These are phyloP conservation scores for Trichoderma harzianum DNA, from an alignment of 2,329 filamentous ascomycete species.

Conservation along the genomic window DNA sequence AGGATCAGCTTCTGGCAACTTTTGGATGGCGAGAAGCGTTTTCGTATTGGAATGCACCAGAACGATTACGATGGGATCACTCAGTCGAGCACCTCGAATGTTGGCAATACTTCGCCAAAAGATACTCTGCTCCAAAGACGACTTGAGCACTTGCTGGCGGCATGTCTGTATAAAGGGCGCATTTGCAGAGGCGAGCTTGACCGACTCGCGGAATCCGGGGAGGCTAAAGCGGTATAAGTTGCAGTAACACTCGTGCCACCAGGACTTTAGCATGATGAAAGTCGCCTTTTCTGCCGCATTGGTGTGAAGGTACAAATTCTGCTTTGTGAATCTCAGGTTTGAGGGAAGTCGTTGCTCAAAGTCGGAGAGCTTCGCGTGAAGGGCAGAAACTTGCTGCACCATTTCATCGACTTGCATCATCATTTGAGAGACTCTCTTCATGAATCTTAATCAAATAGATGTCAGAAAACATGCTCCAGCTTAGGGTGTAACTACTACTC, in stretches of 20 bases:
- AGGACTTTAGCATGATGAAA: neutral
- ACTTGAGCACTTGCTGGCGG: neutral
- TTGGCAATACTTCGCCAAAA: neutral
- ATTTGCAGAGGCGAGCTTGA: neutral
- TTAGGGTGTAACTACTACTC: too few species aligned
- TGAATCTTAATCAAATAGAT: too few species aligned
- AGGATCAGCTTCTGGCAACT: neutral
- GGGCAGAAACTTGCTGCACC: too few species aligned
- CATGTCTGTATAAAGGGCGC: neutral
- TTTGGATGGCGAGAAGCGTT: neutral
- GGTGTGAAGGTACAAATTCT: too few species aligned
- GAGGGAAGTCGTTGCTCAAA: too few species aligned
- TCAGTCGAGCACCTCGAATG: neutral
- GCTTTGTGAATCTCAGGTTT: too few species aligned
- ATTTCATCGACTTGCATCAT: too few species aligned
- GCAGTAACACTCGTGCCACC: neutral
- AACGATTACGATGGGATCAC: neutral
- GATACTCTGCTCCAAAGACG: neutral
- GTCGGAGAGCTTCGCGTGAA: too few species aligned
- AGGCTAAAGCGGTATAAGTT: neutral
- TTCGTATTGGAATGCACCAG: neutral
- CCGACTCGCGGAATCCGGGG: neutral
- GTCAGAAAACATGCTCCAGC: too few species aligned
- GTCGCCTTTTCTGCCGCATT: too few species aligned
- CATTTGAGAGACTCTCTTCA: too few species aligned